These are phyloP conservation scores for Neocatenulostroma microsporum DNA, from an alignment of 2,329 filamentous ascomycete genomes.

Conservation along the genomic window DNA sequence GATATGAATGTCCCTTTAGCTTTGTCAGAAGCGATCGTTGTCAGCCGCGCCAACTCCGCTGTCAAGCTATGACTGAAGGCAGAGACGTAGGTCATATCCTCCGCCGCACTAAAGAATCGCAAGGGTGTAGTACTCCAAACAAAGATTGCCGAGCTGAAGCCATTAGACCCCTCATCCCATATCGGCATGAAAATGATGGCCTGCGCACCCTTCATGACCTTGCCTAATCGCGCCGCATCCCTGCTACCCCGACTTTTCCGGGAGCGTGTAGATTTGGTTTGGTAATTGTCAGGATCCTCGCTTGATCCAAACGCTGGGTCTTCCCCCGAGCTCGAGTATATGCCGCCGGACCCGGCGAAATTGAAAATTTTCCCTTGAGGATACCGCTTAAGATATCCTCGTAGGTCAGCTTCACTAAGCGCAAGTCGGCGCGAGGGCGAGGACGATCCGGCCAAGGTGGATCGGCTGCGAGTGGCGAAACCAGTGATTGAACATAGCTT, in stretches of 20 bases:
- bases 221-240: conserved; percentile 28
- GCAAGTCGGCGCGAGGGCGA: not conserved
- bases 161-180: conserved; percentile 31
- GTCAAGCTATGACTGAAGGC: conserved; percentile 34
- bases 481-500: conserved; percentile 1
- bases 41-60: conserved; percentile 31
- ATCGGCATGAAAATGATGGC: conserved; percentile 44
- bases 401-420: not conserved
- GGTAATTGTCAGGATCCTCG: conserved; percentile 1
- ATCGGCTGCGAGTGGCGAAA: not conserved
- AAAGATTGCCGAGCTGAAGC: conserved; percentile 6
- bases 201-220: conserved; percentile 32
- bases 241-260: not conserved
- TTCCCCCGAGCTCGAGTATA: conserved; percentile 17
- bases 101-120: conserved; percentile 10
- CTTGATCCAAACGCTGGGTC: conserved; percentile 1
- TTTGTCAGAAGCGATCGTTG: conserved; percentile 34
- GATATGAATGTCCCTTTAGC: conserved; percentile 44
- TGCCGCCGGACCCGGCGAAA: conserved; percentile 14
- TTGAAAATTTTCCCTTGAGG: conserved; percentile 15
- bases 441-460: conserved; percentile 1
- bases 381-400: conserved; percentile 11
- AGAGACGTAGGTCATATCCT: conserved; percentile 32
- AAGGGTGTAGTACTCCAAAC: conserved; percentile 6
- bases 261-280: not conserved